Conservation (phyloP, 2,329 filamentous ascomycete species). For the Aspergillus costaricaensis region DNA sequence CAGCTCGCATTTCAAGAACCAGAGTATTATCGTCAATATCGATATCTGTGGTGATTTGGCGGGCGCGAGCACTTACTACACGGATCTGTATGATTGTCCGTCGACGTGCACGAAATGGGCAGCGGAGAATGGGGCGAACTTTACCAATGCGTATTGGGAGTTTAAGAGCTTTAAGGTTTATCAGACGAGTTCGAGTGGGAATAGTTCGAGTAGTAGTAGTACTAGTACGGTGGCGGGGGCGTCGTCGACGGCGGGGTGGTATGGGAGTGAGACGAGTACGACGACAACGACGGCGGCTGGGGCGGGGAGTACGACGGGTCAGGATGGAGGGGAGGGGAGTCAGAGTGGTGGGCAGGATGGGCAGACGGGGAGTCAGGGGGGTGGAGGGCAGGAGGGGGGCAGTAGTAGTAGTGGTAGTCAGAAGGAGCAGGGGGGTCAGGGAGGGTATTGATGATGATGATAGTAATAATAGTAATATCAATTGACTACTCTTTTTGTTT, state of each 20-base stretch:
- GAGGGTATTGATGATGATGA: not conserved
- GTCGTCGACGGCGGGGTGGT: not conserved
- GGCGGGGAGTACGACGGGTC: not conserved
- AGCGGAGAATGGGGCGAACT: slow-evolving; percentile 58
- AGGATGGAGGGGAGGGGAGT: not conserved
- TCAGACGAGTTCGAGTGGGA: slow-evolving; percentile 31
- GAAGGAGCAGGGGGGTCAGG: not conserved
- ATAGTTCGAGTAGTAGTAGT: not conserved
- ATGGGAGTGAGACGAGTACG: not conserved
- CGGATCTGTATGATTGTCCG: slow-evolving; percentile 44
- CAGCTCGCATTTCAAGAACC: slow-evolving; percentile 61
- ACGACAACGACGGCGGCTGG: not conserved
- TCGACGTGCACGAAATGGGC: slow-evolving; percentile 61
- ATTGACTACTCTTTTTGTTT: not conserved
- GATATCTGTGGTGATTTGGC: slow-evolving; percentile 63
- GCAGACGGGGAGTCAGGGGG: not conserved
- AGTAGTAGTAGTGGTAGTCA: no score
- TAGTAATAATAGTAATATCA: no score
- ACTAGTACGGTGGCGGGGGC: not conserved
- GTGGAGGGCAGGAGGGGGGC: not conserved
- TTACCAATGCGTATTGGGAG: slow-evolving; percentile 65
- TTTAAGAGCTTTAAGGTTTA: slow-evolving; percentile 65
- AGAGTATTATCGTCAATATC: slow-evolving; percentile 68
- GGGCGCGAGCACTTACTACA: slow-evolving; percentile 37
- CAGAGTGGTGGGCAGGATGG: not conserved